Evolutionary conservation across 192 early-diverging fungal genomes (phyloP).

Genomic region (Gigaspora rosea): DNA sequence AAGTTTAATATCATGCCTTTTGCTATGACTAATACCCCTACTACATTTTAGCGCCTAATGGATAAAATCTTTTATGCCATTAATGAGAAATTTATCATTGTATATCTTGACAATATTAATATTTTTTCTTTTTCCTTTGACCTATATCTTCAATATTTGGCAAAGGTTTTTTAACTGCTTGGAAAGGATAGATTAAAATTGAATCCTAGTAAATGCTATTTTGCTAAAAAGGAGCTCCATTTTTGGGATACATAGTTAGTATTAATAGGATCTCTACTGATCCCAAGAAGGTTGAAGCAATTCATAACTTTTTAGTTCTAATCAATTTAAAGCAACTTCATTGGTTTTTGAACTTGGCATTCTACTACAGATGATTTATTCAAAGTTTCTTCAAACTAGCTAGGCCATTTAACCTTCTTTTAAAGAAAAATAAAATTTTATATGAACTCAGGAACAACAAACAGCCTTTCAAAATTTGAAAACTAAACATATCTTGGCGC

Average conservation of each 20-base stretch:
- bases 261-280: slow-evolving; percentile 1
- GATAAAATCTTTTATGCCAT: slow-evolving; percentile 39
- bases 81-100: no score
- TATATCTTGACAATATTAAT: no score
- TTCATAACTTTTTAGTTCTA: slow-evolving; percentile 13
- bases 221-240: not conserved
- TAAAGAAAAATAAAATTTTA: not conserved
- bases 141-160: slow-evolving; percentile 4
- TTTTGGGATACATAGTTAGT: slow-evolving; percentile 18
- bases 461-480: not conserved
- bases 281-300: slow-evolving; percentile 3
- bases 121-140: no score
- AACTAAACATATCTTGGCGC: not conserved
- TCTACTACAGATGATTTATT: not conserved
- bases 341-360: not conserved
- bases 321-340: slow-evolving; percentile 17
- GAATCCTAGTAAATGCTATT: slow-evolving; percentile 14
- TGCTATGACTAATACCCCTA: slow-evolving; percentile 45
- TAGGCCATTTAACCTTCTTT: not conserved
- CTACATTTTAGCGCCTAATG: slow-evolving; percentile 45
- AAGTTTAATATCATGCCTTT: slow-evolving; percentile 46
- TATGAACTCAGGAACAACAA: not conserved
- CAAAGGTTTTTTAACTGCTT: not conserved
- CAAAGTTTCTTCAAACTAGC: not conserved
- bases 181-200: slow-evolving; percentile 2